Base-by-base conservation (phyloP, 257 asterid species). In the Salvia rosmarinus region DNA sequence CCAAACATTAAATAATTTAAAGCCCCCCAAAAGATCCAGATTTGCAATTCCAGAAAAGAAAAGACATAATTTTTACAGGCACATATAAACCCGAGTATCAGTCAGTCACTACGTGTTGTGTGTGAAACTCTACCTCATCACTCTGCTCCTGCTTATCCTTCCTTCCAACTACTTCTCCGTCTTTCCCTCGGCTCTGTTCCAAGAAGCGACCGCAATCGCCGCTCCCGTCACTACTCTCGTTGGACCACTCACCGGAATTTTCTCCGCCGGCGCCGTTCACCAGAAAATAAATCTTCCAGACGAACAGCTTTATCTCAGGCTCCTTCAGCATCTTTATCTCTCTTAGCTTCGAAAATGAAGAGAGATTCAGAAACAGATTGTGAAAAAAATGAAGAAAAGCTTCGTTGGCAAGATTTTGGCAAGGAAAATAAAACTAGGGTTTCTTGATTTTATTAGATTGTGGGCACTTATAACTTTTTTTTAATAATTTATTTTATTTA, bases 371-470 rank as follows among this genome's bases (percentile, higher is more conserved):
- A 34, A 65, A 71, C 69, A 54, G 43, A 66, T 19, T 25, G 25
- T 0, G 32, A 5, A 7, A 47, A 49, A n/a, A 44, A 12, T 9
- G 6, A 42, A 0, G 17, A 46, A 43, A 74, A 79, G 85, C 84
- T 80, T 75, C 64, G 90, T 75, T 88, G 92, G 92, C 92, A 78
- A 66, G 47, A n/a, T n/a, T n/a, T n/a, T n/a, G n/a, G n/a, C n/a
- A n/a, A n/a, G n/a, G n/a, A n/a, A n/a, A n/a, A n/a, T n/a, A n/a
- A n/a, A n/a, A n/a, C n/a, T n/a, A n/a, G n/a, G n/a, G n/a, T n/a
- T n/a, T n/a, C n/a, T n/a, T n/a, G n/a, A n/a, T n/a, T n/a, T n/a
- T n/a, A n/a, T n/a, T n/a, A n/a, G n/a, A n/a, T n/a, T n/a, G n/a
- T n/a, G n/a, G n/a, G n/a, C n/a, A n/a, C n/a, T n/a, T n/a, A n/a